These are phyloP conservation scores for Debaryomycetaceae sp. DNA, from an alignment of 1,139 yeast species.

Conservation along the genomic window DNA sequence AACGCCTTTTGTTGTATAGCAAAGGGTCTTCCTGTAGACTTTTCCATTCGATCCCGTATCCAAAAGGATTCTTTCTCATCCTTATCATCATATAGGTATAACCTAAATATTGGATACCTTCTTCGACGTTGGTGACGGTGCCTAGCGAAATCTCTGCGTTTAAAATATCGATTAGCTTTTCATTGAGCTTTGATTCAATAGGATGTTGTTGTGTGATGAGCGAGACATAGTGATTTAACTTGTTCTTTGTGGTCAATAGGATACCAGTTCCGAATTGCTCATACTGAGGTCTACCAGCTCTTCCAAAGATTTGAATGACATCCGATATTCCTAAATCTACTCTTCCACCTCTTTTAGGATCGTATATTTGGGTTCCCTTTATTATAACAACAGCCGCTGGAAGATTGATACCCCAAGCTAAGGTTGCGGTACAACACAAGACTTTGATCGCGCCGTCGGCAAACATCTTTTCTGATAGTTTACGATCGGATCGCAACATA, in stretches of 20 bases:
- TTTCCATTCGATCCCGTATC: slow-evolving; percentile 89
- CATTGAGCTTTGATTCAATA: slow-evolving; percentile 79
- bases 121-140: slow-evolving; percentile 90
- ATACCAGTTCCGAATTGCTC: slow-evolving; percentile 92
- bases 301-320: slow-evolving; percentile 96
- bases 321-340: slow-evolving; percentile 93
- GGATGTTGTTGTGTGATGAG: slow-evolving; percentile 94
- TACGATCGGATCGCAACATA: slow-evolving; percentile 87
- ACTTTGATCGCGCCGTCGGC: slow-evolving; percentile 83
- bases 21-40: slow-evolving; percentile 82
- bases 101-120: slow-evolving; percentile 95
- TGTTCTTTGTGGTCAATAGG: slow-evolving; percentile 77
- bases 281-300: slow-evolving; percentile 99
- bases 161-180: slow-evolving; percentile 81
- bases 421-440: slow-evolving; percentile 91
- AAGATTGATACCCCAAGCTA: slow-evolving; percentile 99
- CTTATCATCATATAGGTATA: slow-evolving; percentile 92
- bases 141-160: slow-evolving; percentile 97
- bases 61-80: slow-evolving; percentile 91
- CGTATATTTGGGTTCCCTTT: slow-evolving; percentile 95
- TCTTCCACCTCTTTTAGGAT: slow-evolving; percentile 92
- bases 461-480: slow-evolving; percentile 84
- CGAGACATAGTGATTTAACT: slow-evolving; percentile 81
- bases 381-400: slow-evolving; percentile 98
- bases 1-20: slow-evolving; percentile 67